Conservation (phyloP, 768 basidiomycete genomes). For the Lenzites betulinus region DNA sequence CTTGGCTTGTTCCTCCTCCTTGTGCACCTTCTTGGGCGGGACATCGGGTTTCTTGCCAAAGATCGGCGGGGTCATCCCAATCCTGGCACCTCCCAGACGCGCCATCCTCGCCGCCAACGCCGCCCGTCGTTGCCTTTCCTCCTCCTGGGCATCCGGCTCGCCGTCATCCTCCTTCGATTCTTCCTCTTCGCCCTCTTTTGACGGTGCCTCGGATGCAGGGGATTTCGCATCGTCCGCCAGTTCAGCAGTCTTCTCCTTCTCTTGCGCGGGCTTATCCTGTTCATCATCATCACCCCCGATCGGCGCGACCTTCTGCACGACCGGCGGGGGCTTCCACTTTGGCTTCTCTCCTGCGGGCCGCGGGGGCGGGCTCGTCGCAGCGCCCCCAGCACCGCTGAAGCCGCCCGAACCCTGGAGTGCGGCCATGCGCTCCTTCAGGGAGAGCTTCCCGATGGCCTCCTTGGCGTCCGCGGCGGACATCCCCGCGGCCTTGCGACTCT, state of each 20-base stretch:
- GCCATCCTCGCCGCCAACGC: conserved; percentile 94
- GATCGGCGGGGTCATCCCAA: conserved; percentile 79
- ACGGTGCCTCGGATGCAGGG: conserved; percentile 17
- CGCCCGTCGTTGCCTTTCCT: conserved; percentile 78
- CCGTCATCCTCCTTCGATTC: conserved; percentile 38
- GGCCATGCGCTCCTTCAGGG: conserved; percentile 93
- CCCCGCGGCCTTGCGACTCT: conserved; percentile 36
- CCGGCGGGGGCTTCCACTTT: conserved; percentile 84
- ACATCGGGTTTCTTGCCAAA: conserved; percentile 57
- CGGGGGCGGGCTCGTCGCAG: conserved; percentile 50
- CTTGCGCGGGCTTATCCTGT: conserved; percentile 17
- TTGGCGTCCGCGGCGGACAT: conserved; percentile 90
- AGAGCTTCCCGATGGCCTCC: conserved; percentile 79
- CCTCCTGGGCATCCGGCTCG: conserved; percentile 59
- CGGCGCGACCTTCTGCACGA: conserved; percentile 36
- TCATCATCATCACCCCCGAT: conserved; percentile 48
- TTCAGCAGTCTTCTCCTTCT: conserved; percentile 20
- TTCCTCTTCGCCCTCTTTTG: conserved; percentile 1
- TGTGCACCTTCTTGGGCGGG: conserved; percentile 35
- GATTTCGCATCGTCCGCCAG: conserved; percentile 16
- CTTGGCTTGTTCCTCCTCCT: conserved; percentile 28
- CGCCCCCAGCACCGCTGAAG: conserved; percentile 55
- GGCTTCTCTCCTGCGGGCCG: conserved; percentile 68
- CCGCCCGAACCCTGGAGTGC: conserved; percentile 84
- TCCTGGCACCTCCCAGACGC: conserved; percentile 79